Evolutionary conservation across 768 basidiomycete genomes (phyloP).

Genomic region (Dacryopinax spathularia): DNA sequence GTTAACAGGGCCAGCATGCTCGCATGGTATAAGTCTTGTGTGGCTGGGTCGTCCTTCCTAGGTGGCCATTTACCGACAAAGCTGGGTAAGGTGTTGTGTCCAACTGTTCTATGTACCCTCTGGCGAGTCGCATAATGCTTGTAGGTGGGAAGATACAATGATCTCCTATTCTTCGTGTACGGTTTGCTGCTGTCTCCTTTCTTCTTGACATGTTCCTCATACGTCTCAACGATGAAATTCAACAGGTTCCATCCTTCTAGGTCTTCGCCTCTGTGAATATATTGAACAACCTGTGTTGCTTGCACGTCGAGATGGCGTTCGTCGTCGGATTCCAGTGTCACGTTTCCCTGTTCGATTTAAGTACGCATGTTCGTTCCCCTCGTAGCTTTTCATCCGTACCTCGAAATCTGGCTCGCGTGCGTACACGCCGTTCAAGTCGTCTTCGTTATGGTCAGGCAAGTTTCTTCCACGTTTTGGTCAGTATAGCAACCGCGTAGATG

Average conservation of each 20-base stretch:
- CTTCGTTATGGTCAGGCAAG: too few species aligned
- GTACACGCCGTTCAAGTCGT: too few species aligned
- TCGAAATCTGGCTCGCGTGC: too few species aligned
- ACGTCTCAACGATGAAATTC: constrained; percentile 24
- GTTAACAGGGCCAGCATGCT: constrained; percentile 25
- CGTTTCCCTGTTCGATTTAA: not conserved
- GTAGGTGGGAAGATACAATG: constrained; percentile 16
- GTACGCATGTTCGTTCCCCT: too few species aligned
- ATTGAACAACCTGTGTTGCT: not conserved
- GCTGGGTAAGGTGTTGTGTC: constrained; percentile 25
- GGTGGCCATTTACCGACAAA: constrained; percentile 29
- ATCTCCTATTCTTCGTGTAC: constrained; percentile 7
- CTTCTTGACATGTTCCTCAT: constrained; percentile 15
- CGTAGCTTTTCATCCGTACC: too few species aligned
- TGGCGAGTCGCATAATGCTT: not conserved
- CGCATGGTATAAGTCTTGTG: constrained; percentile 24
- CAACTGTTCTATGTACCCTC: constrained; percentile 15
- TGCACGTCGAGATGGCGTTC: not conserved
- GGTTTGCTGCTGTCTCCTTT: not conserved
- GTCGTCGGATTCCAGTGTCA: not conserved
- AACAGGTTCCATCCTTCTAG: constrained; percentile 15
- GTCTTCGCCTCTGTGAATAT: constrained; percentile 11
- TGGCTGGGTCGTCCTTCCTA: constrained; percentile 16
- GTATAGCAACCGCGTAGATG: not conserved
- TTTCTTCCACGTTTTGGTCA: not conserved